Conservation (phyloP, 352 stramenopile species). For the Phytophthora crassamura region DNA sequence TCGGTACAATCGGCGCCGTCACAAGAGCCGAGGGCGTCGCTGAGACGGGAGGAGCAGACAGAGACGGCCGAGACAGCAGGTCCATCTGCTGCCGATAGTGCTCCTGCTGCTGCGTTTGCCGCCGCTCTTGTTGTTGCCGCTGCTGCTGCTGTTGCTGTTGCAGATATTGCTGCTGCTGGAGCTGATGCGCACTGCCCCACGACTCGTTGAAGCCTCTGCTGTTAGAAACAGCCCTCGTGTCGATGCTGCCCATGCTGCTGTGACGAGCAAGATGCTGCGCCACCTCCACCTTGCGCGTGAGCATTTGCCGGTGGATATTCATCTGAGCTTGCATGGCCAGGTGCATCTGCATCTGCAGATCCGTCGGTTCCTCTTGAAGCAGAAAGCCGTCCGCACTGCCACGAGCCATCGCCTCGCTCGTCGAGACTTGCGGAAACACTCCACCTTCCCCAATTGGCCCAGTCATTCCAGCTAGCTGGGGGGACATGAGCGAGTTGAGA, state of each 20-base stretch:
- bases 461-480: slow-evolving; percentile 56
- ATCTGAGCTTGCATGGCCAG: slow-evolving; percentile 90
- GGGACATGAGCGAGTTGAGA: slow-evolving; percentile 80
- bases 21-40: slow-evolving; percentile 22
- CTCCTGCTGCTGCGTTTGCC: slow-evolving; percentile 16
- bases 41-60: slow-evolving; percentile 23
- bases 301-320: slow-evolving; percentile 89
- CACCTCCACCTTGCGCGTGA: slow-evolving; percentile 85
- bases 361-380: slow-evolving; percentile 62
- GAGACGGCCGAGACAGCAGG: slow-evolving; percentile 23
- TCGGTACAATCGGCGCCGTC: slow-evolving; percentile 12
- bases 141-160: slow-evolving; percentile 21
- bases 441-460: slow-evolving; percentile 28
- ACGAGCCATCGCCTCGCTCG: slow-evolving; percentile 42
- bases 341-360: slow-evolving; percentile 87
- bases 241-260: slow-evolving; percentile 34
- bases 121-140: slow-evolving; percentile 19
- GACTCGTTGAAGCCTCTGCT: slow-evolving; percentile 24
- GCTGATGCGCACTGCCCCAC: slow-evolving; percentile 29
- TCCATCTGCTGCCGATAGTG: slow-evolving; percentile 34
- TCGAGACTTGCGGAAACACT: slow-evolving; percentile 28
- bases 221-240: slow-evolving; percentile 22
- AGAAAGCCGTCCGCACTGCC: slow-evolving; percentile 51
- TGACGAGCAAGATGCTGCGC: slow-evolving; percentile 63
- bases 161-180: slow-evolving; percentile 34